Evolutionary conservation across 140 eudicot genomes (phyloP), one percentile per base, ranked within the genome.

Genomic region (Senecio squalidus): DNA sequence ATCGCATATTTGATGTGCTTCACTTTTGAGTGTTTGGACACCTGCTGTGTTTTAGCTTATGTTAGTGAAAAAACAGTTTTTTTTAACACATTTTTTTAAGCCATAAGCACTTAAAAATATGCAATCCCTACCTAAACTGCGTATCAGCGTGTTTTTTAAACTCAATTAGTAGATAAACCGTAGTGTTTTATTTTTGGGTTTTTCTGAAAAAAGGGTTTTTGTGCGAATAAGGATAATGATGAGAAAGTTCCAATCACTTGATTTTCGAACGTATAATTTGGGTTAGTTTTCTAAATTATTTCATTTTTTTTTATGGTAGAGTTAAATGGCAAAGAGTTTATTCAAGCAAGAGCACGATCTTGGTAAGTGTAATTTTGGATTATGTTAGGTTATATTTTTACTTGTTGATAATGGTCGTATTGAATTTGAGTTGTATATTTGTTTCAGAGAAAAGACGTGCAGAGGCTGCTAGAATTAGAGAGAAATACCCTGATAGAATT

Each of bases 401-500:
- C 11, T 33, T 48, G 31, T 23, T 28, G 64, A 36, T 20, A 11
- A 20, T 59, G 41, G 11, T 56, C 31, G 16, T 6, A 20, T 17
- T 63, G 64, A 49, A 43, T n/a, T 52, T 47, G 36, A 34, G 31
- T 29, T 26, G 48, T 49, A 25, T 51, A 14, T 20, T 75, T 46
- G 24, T 44, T 60, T 44, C 79, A 88, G 96, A 88, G 67, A 88
- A 84, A 78, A 79, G 96, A 66, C 75, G 85, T 23, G 96, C 96
- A 7, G 96, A 88, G 79, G 94, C 96, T 61, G 90, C 94, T 22
- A 81, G 96, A 60, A 88, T 88, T 45, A 88, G 96, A 68, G 96
- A 84, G 66, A 88, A 88, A 52, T 88, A 88, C 67, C 83, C 96
- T 11, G 96, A 88, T 61, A 79, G 96, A 24, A 74, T 88, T 49